Evolutionary conservation across 331 rosid species (phyloP), one percentile per base, ranked within the genome.

Genomic region (Cucumis variabilis): DNA sequence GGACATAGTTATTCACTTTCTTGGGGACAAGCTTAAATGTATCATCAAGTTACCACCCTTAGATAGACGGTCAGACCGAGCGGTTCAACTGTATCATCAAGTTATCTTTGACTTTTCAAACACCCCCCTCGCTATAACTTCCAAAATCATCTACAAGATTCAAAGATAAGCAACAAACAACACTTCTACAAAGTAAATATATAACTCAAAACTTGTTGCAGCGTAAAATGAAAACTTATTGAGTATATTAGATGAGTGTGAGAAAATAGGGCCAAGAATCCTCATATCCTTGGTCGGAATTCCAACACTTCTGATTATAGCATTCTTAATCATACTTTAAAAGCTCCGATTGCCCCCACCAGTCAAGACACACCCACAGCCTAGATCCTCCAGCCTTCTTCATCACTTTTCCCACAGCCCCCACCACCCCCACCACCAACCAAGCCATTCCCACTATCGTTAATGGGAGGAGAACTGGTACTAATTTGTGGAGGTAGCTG

Each of bases 211-310:
- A 46, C 68, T 10, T 33, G 23, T 46, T 53, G 67, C 14, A 62
- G 15, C 3, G 9, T 19, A 30, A n/a, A 37, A 65, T 19, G 63
- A 81, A 25, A 44, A 82, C 87, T 27, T 93, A 95, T 95, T 96
- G 30, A 96, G 98, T 69, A 96, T 95, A 86, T 89, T 94, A 41
- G 98, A 95, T 70, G 99, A 93, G 25, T 97, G 93, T 37, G 98
- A 94, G 96, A 95, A 97, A 73, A 97, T 90, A 55, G 99, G 99
- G 73, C 98, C 98, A 60, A 94, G 90, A 78, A 95, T 92, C 80
- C 98, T 92, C 90, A 95, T 89, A 90, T 97, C 99, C 72, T 98
- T 89, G 6, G 98, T 90, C 9, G 99, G 98, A 89, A 97, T 93
- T 48, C 89, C 91, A 46, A 98, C 96, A 21, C 93, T 94, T n/a